Evolutionary conservation across 805 yeast species (phyloP).

Genomic region (Pichia deserticola): DNA sequence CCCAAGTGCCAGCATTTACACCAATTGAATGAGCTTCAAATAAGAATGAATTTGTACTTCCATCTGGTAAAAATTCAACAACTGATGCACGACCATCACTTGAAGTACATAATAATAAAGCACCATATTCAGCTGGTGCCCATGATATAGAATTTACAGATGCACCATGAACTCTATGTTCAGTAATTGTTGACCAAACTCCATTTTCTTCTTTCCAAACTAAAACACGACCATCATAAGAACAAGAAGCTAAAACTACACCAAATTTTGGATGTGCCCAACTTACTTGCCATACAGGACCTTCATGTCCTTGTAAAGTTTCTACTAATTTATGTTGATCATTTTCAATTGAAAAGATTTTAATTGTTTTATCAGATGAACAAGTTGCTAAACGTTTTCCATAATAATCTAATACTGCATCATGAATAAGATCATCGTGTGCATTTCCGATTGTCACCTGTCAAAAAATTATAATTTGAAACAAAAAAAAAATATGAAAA

Average conservation of each 20-base stretch:
- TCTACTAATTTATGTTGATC: conserved; percentile 65
- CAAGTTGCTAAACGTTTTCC: conserved; percentile 95
- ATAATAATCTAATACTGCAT: conserved; percentile 94
- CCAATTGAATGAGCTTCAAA: conserved; percentile 89
- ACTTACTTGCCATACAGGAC: conserved; percentile 97
- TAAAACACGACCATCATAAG: conserved; percentile 90
- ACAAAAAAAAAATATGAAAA: background rate
- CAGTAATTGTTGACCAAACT: conserved; percentile 80
- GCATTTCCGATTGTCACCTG: conserved; percentile 84
- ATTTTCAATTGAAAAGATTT: conserved; percentile 85
- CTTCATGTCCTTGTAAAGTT: conserved; percentile 88
- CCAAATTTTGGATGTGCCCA: conserved; percentile 99
- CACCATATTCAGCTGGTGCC: conserved; percentile 98
- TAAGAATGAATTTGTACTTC: conserved; percentile 56
- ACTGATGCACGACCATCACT: conserved; percentile 90
- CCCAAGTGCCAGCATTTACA: conserved; percentile 94
- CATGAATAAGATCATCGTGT: conserved; percentile 90
- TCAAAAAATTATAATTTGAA: background rate
- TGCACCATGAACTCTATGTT: conserved; percentile 84
- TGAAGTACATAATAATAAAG: conserved; percentile 81
- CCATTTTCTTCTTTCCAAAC: conserved; percentile 94
- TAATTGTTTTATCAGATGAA: conserved; percentile 92
- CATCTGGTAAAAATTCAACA: conserved; percentile 86
- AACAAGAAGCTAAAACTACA: conserved; percentile 85
- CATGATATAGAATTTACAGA: conserved; percentile 90